Conservation (phyloP, 768 basidiomycete genomes). For the Trametes sanguinea region DNA sequence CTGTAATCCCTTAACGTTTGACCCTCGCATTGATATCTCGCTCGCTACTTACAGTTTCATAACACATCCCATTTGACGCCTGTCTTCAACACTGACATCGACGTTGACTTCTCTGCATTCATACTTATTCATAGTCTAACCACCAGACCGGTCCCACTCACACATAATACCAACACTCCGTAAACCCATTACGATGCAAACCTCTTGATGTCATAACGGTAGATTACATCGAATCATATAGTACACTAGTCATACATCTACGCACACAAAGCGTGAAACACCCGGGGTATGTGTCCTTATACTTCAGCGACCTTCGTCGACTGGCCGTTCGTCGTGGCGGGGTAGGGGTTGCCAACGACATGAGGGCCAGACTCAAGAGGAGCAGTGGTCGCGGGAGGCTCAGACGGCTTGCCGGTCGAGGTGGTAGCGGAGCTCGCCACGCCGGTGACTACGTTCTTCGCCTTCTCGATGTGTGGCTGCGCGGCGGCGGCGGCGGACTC, state of each 20-base stretch:
- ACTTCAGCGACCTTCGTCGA: constrained; percentile 20
- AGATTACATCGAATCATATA: constrained; percentile 7
- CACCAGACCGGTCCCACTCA: too few relatives aligned
- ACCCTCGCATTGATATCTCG: too few relatives aligned
- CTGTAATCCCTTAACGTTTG: too few relatives aligned
- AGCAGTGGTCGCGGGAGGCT: constrained; percentile 40
- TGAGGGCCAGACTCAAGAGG: constrained; percentile 44
- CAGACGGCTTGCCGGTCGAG: constrained; percentile 17
- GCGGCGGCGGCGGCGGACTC: constrained; percentile 31
- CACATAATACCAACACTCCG: too few relatives aligned
- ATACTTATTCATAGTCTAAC: too few relatives aligned
- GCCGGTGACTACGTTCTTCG: constrained; percentile 13
- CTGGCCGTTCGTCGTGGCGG: constrained; percentile 25
- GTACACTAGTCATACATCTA: constrained; percentile 6
- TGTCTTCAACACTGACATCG: too few relatives aligned
- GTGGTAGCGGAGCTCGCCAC: background rate
- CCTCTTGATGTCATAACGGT: background rate
- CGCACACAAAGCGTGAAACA: background rate
- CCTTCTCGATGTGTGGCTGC: constrained; percentile 26
- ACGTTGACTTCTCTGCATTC: too few relatives aligned
- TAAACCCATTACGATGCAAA: too few relatives aligned
- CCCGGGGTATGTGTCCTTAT: constrained; percentile 1
- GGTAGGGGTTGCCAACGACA: constrained; percentile 34
- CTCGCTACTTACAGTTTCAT: too few relatives aligned
- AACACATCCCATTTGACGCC: too few relatives aligned